Evolutionary conservation across 192 early-diverging fungal species (phyloP).

Genomic region (Chytriomyces hyalinus): DNA sequence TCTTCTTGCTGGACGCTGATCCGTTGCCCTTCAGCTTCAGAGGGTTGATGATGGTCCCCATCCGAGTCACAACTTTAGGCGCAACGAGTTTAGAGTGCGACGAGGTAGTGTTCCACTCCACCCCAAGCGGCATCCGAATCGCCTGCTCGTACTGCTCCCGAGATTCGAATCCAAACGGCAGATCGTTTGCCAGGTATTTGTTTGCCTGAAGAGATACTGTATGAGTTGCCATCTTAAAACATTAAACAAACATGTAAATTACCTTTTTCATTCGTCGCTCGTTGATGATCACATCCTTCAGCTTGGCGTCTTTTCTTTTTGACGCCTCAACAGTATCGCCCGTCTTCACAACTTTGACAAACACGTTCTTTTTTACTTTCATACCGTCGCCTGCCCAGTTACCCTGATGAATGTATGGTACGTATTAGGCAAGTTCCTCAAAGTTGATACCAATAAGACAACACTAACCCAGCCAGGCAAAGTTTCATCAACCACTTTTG

Average conservation of each 20-base stretch:
- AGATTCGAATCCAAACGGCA: constrained; percentile 86
- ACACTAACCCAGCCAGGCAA: constrained; percentile 85
- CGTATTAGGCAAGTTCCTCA: neutral
- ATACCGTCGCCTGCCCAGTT: constrained; percentile 77
- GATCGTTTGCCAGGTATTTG: constrained; percentile 71
- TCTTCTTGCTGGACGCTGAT: neutral
- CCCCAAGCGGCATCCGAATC: constrained; percentile 85
- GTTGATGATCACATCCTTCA: constrained; percentile 91
- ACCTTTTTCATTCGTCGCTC: constrained; percentile 85
- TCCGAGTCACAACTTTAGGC: constrained; percentile 82
- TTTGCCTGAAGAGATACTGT: constrained; percentile 49
- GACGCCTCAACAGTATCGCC: constrained; percentile 42
- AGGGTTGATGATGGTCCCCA: constrained; percentile 89
- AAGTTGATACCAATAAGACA: neutral
- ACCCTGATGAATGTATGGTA: constrained; percentile 51
- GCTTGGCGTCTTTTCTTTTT: constrained; percentile 66
- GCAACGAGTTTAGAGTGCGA: constrained; percentile 74
- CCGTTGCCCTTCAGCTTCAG: constrained; percentile 40
- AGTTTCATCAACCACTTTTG: constrained; percentile 79
- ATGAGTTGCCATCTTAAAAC: neutral
- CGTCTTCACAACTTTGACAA: constrained; percentile 55
- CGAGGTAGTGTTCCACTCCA: constrained; percentile 91
- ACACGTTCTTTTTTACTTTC: constrained; percentile 66
- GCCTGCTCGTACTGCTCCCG: constrained; percentile 89
- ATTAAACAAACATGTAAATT: neutral